Conservation (phyloP, 2,329 filamentous ascomycete genomes). For the Lachnellula subtilissima region DNA sequence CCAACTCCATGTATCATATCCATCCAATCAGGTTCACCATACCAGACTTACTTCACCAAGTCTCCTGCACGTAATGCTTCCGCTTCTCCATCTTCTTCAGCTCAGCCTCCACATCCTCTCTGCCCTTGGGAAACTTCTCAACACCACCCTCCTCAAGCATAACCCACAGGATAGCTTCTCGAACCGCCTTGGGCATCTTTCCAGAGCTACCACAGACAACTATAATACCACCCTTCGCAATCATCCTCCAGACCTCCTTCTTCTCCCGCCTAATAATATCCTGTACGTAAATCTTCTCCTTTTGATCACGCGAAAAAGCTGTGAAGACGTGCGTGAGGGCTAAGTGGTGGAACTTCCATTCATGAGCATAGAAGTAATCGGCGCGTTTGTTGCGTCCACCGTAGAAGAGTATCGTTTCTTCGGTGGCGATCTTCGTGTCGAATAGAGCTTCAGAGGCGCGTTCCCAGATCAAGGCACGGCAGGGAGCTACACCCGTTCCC, state of each 20-base stretch:
- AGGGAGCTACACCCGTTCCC: constrained; percentile 81
- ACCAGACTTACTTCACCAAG: constrained; percentile 46
- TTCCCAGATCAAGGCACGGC: constrained; percentile 76
- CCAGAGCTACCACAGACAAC: constrained; percentile 57
- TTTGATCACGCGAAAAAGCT: constrained; percentile 68
- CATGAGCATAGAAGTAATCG: constrained; percentile 77
- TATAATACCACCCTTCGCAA: constrained; percentile 49
- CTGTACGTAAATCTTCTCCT: constrained; percentile 63
- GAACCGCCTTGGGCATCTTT: constrained; percentile 66
- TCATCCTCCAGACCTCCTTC: constrained; percentile 37
- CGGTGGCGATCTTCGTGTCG: constrained; percentile 29
- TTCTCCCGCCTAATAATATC: constrained; percentile 30
- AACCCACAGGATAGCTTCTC: constrained; percentile 60
- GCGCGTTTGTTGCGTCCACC: constrained; percentile 70
- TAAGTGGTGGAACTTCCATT: constrained; percentile 57
- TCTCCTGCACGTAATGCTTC: constrained; percentile 64
- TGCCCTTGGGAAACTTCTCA: constrained; percentile 18
- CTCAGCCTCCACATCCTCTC: constrained; percentile 50
- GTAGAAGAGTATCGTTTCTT: constrained; percentile 62
- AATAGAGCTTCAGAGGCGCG: constrained; percentile 38
- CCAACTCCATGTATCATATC: background rate
- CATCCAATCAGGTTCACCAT: background rate
- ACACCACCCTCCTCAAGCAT: constrained; percentile 37
- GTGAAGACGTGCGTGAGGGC: constrained; percentile 49
- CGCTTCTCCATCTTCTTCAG: constrained; percentile 54